Evolutionary conservation across 2,329 filamentous ascomycete genomes (phyloP).

Genomic region (Cercospora sp.): DNA sequence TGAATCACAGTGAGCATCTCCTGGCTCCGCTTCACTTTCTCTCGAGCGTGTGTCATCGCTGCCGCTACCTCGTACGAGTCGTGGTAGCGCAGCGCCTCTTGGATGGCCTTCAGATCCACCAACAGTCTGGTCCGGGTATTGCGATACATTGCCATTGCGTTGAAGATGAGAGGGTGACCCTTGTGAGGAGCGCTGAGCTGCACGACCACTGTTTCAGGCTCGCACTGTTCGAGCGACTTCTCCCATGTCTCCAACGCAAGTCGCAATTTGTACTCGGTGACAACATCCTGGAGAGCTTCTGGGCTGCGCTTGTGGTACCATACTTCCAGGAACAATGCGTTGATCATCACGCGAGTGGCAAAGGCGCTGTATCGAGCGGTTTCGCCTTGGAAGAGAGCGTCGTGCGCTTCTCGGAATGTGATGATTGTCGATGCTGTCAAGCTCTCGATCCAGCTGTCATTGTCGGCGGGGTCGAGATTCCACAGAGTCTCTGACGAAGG

Average conservation of each 20-base stretch:
- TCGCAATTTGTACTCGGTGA: slow-evolving; percentile 96
- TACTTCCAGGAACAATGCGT: slow-evolving; percentile 94
- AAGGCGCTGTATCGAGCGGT: slow-evolving; percentile 91
- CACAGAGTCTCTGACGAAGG: slow-evolving; percentile 92
- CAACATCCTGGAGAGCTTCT: slow-evolving; percentile 94
- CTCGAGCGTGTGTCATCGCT: slow-evolving; percentile 91
- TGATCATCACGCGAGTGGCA: slow-evolving; percentile 97
- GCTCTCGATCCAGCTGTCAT: slow-evolving; percentile 79
- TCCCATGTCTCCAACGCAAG: slow-evolving; percentile 98
- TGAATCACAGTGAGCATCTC: slow-evolving; percentile 99
- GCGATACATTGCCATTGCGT: slow-evolving; percentile 94
- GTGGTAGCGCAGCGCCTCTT: slow-evolving; percentile 95
- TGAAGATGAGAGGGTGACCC: slow-evolving; percentile 94
- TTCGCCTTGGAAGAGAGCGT: slow-evolving; percentile 93
- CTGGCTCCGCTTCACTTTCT: slow-evolving; percentile 89
- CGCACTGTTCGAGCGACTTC: slow-evolving; percentile 88
- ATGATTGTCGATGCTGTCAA: slow-evolving; percentile 70
- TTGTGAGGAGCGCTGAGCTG: slow-evolving; percentile 93
- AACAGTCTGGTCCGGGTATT: slow-evolving; percentile 90
- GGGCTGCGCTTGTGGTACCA: slow-evolving; percentile 99
- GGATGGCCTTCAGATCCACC: slow-evolving; percentile 92
- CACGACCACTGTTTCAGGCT: slow-evolving; percentile 84
- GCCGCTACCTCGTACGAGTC: slow-evolving; percentile 96
- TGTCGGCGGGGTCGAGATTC: slow-evolving; percentile 80
- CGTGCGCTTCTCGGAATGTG: slow-evolving; percentile 91